A percentile compares a stretch with the other conserved stretches of the same genome.
Conservation (phyloP, 495 filamentous ascomycete species). For the Collariella sp. region DNA sequence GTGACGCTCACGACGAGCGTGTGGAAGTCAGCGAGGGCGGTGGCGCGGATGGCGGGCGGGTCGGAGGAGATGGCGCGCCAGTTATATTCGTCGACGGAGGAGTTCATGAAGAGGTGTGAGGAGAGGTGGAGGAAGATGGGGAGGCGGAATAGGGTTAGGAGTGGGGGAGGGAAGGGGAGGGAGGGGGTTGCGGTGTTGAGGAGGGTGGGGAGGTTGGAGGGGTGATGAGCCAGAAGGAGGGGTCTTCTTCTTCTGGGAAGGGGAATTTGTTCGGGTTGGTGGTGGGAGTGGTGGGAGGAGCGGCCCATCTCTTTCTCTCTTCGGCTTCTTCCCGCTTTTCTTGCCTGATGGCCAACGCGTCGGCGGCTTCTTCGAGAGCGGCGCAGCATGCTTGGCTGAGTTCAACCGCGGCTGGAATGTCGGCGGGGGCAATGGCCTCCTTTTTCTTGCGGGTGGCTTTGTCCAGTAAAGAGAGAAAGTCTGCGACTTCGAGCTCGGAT, state of each 20-base stretch:
- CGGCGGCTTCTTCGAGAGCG: conserved; percentile 60
- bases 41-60: conserved; percentile 55
- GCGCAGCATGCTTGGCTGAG: conserved; percentile 55
- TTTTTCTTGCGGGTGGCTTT: not conserved
- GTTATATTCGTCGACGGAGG: conserved; percentile 50
- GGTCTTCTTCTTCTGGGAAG: not conserved
- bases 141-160: conserved; percentile 48
- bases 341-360: conserved; percentile 49
- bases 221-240: conserved; percentile 17
- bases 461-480: conserved; percentile 55
- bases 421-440: conserved; percentile 22
- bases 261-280: too few species aligned
- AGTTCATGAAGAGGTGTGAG: conserved; percentile 70
- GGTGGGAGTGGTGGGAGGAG: too few species aligned
- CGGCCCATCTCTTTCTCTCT: conserved; percentile 47
- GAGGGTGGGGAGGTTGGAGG: conserved; percentile 20
- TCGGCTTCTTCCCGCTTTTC: conserved; percentile 44
- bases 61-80: conserved; percentile 50
- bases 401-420: conserved; percentile 67
- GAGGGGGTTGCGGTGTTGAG: conserved; percentile 37
- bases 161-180: conserved; percentile 5
- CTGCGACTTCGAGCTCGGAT: conserved; percentile 60
- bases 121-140: conserved; percentile 58
- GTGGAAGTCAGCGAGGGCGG: conserved; percentile 65
- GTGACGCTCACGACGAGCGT: conserved; percentile 58